Conservation (phyloP, 2,329 filamentous ascomycete species). For the Botrytis medusae region DNA sequence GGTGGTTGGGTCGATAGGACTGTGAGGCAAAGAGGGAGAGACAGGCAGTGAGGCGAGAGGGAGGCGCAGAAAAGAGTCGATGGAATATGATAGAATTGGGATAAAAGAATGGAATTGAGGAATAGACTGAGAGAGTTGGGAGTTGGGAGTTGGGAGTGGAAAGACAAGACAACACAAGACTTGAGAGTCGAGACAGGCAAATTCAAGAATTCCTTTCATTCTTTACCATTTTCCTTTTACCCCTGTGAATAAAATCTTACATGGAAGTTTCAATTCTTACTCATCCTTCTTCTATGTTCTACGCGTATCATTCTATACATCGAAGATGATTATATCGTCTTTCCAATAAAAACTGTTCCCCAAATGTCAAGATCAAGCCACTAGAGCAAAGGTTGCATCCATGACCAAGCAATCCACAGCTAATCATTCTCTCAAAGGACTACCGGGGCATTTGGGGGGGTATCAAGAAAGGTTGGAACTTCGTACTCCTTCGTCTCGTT, state of each 20-base stretch:
- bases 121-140: not conserved
- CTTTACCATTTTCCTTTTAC: not conserved
- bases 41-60: not conserved
- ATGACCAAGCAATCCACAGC: not conserved
- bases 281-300: not conserved
- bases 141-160: not conserved
- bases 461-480: not conserved
- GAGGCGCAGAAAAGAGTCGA: not conserved
- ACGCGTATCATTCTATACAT: not conserved
- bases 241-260: not conserved
- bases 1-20: not conserved
- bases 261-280: not conserved
- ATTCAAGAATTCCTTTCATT: not conserved
- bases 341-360: not conserved
- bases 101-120: not conserved
- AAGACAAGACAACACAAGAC: not conserved
- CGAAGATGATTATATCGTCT: not conserved
- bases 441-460: not conserved
- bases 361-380: not conserved
- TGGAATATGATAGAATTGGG: not conserved
- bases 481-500: not conserved
- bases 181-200: not conserved
- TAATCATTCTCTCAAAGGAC: not conserved
- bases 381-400: not conserved
- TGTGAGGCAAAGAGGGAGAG: not conserved